A percentile compares a stretch with the other conserved stretches of the same genome.
These are phyloP conservation scores for Candida neerlandica DNA, from an alignment of 1,139 yeast species.

Conservation along the genomic window DNA sequence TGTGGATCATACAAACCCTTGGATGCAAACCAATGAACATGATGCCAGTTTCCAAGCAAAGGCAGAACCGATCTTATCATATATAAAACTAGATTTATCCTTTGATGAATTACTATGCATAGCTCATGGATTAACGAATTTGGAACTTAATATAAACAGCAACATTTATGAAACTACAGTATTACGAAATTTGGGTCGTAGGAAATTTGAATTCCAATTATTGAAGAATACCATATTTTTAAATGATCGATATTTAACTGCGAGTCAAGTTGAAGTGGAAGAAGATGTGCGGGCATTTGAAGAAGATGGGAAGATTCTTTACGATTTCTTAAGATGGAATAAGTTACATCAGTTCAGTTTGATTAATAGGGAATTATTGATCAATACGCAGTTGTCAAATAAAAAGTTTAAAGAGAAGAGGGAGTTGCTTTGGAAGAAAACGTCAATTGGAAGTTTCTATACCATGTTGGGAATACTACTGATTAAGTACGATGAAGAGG, in stretches of 20 bases:
- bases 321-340: slow-evolving; percentile 37
- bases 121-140: slow-evolving; percentile 13
- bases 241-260: slow-evolving; percentile 29
- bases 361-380: slow-evolving; percentile 11
- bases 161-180: slow-evolving; percentile 17
- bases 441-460: slow-evolving; percentile 41
- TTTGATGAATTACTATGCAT: slow-evolving; percentile 9
- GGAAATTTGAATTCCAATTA: slow-evolving; percentile 12
- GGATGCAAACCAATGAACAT: background rate
- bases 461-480: slow-evolving; percentile 41
- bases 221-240: slow-evolving; percentile 23
- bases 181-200: slow-evolving; percentile 17
- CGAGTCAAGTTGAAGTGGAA: slow-evolving; percentile 30
- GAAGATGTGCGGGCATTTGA: slow-evolving; percentile 20
- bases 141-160: slow-evolving; percentile 6
- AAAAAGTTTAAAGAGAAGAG: slow-evolving; percentile 16
- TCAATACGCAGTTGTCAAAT: background rate
- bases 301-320: slow-evolving; percentile 25
- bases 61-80: background rate
- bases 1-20: background rate
- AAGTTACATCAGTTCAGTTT: slow-evolving; percentile 21
- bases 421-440: slow-evolving; percentile 23
- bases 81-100: slow-evolving; percentile 2
- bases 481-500: slow-evolving; percentile 29
- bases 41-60: background rate